A percentile compares a stretch with the other conserved stretches of the same genome.
These are phyloP conservation scores for Oropetium thomaeum DNA, from an alignment of 176 grass and related monocot species.

Conservation along the genomic window DNA sequence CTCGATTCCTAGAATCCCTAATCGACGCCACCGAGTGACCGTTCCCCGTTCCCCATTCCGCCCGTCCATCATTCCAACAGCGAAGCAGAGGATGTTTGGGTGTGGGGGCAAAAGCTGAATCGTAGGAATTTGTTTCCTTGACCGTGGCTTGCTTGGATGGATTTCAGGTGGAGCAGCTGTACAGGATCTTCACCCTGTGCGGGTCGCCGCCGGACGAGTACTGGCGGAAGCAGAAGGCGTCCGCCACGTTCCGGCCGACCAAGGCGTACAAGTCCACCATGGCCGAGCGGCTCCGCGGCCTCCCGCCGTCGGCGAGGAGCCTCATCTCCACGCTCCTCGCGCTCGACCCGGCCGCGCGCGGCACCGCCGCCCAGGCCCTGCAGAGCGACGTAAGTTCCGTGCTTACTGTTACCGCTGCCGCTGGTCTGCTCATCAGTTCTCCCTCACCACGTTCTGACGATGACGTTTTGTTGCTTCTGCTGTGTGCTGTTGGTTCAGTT, in stretches of 20 bases:
- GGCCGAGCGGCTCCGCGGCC: constrained; percentile 39
- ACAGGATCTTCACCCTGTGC: constrained; percentile 54
- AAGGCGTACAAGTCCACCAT: constrained; percentile 40
- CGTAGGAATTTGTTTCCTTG: background rate
- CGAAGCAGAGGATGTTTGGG: too few relatives aligned
- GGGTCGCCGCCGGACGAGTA: constrained; percentile 66
- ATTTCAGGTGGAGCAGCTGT: constrained; percentile 53
- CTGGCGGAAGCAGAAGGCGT: constrained; percentile 49
- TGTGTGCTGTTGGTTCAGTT: constrained; percentile 27
- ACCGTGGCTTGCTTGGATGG: background rate
- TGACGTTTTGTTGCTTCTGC: background rate
- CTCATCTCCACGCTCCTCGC: constrained; percentile 52
- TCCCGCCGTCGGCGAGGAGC: constrained; percentile 34
- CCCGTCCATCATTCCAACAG: background rate
- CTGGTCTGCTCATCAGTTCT: background rate
- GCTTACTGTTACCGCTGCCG: too few relatives aligned
- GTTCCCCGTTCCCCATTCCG: too few relatives aligned
- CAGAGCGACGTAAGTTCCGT: constrained; percentile 38
- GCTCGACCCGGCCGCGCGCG: constrained; percentile 47
- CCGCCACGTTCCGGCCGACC: constrained; percentile 31
- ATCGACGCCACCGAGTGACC: too few relatives aligned
- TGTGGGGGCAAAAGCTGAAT: too few relatives aligned
- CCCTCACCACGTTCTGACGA: background rate
- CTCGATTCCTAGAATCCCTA: too few relatives aligned
- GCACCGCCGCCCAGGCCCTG: constrained; percentile 50